A percentile compares a stretch with the other conserved stretches of the same genome.
phyloP scores from a whole-genome alignment of 2,329 filamentous ascomycete species.

The Aspergillus pseudonomiae region DNA sequence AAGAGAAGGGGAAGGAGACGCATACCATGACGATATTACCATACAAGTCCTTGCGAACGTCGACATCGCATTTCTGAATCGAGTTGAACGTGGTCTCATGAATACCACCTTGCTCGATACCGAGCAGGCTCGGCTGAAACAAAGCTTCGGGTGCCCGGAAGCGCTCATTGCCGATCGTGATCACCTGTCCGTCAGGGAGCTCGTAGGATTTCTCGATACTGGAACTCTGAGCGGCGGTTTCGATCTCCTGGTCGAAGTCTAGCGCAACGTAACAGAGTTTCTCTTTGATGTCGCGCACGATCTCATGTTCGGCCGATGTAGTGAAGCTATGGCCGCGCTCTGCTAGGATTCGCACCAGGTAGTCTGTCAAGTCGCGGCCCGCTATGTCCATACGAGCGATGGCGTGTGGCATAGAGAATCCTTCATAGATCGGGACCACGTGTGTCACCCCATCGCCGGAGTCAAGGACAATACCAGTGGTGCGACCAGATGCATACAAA shows the following conservation, averaged over 20 bases:
- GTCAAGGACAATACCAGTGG: conserved; percentile 99
- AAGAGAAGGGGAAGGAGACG: neutral
- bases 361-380: conserved; percentile 99
- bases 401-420: conserved; percentile 99
- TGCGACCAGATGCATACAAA: conserved; percentile 99
- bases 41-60: conserved; percentile 99
- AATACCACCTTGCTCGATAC: conserved; percentile 98
- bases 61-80: conserved; percentile 99
- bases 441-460: conserved; percentile 99
- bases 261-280: conserved; percentile 99
- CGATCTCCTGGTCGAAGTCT: conserved; percentile 99
- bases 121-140: conserved; percentile 97
- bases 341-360: conserved; percentile 99
- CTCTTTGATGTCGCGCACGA: conserved; percentile 99
- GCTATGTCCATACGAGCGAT: conserved; percentile 99
- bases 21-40: conserved; percentile 99
- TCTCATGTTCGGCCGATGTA: conserved; percentile 99
- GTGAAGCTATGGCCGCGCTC: conserved; percentile 99
- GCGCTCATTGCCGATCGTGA: conserved; percentile 99
- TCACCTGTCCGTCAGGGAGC: conserved; percentile 98
- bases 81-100: conserved; percentile 99
- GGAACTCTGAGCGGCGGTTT: conserved; percentile 98
- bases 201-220: conserved; percentile 99
- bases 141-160: conserved; percentile 99
- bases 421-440: conserved; percentile 99